Base-by-base conservation (phyloP, 441 rosid species). In the Theobroma grandiflorum region DNA sequence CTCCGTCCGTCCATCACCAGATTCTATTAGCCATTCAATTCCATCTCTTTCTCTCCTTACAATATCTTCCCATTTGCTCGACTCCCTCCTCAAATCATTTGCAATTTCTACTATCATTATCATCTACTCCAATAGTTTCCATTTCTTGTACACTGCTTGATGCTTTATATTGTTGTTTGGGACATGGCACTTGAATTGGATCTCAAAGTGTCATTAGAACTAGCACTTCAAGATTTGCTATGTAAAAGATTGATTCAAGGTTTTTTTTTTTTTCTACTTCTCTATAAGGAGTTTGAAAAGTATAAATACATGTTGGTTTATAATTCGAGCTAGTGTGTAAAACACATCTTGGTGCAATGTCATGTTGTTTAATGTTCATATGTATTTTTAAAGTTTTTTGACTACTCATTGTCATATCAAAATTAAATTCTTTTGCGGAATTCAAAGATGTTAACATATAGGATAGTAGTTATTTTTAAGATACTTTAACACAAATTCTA, bases 1-100 rank as follows among this genome's bases (percentile, higher is more conserved):
- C 88, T 96, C 74, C 96, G 94, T 42, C 92, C 95, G 3, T 89
- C 95, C 66, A 76, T 79, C 79, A 78, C 87, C 79, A 68, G 81
- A 78, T 84, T 79, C 86, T 82, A 65, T 63, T 70, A 73, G 58
- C 68, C 40, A 64, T 18, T 26, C 22, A 72, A 4, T 45, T 26
- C 31, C 31, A 2, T 18, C 18, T 4, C 45, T 10, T 26, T 22
- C 8, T 15, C 8, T 10, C 18, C 9, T 8, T 50, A 42, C 10
- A 42, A 6, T 11, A 11, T 4, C 20, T 9, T 10, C 40, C 12
- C 2, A 35, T 63, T 33, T 35, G 5, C 72, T n/a, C 43, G 20
- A 5, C 67, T 26, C 31, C 8, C 18, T 26, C 50, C 62, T 59
- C 35, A 2, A 35, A 59, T 45, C 40, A n/a, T 55, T 11, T 37